Evolutionary conservation across 768 basidiomycete species (phyloP), one percentile per base, ranked within the genome.

Genomic region (Rhodosporidiobolus sp.): DNA sequence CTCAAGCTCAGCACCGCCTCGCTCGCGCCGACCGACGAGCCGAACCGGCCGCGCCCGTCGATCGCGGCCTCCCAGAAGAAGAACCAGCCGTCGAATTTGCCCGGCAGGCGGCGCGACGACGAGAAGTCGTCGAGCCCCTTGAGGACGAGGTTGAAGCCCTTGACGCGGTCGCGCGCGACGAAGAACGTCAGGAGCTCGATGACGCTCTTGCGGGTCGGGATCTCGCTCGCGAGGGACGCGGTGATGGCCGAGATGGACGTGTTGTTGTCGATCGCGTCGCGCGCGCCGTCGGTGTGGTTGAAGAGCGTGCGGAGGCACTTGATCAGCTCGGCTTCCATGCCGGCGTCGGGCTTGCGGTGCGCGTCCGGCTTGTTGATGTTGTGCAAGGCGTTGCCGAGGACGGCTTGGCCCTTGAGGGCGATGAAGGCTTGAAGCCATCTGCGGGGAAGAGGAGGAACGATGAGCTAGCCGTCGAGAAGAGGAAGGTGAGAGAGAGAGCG

Each of bases 1-100:
- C 76, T 49, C 46, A 79, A 54, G n/a, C 86, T 87, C 80, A 86
- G 86, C 66, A 94, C 86, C 76, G 97, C 94, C 22, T 94, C 91
- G 77, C 94, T 95, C 32, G 93, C 92, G 0, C 96, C 96, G 14
- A 99, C 95, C 52, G 91, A 81, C 79, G 91, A 96, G 2, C 95
- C 95, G 92, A 97, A 94, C 80, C 88, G 90, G 2, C 95, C 95
- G 67, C 93, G 84, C 4, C 94, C 94, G 58, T 87, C 85, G 26
- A 97, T 84, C 5, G 87, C 87, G 35, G 83, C 82, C 75, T 92
- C 90, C 74, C 95, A 83, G 0, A 88, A 89, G 76, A 88, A 89
- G 79, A 98, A 91, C 94, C 93, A 98, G 77, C 87, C 93, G 72
- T 88, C 88, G 80, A 92, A 98, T 38, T 78, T 74, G 10, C 80